Conservation (phyloP, 2,329 filamentous ascomycete genomes). For the Alternaria longipes region DNA sequence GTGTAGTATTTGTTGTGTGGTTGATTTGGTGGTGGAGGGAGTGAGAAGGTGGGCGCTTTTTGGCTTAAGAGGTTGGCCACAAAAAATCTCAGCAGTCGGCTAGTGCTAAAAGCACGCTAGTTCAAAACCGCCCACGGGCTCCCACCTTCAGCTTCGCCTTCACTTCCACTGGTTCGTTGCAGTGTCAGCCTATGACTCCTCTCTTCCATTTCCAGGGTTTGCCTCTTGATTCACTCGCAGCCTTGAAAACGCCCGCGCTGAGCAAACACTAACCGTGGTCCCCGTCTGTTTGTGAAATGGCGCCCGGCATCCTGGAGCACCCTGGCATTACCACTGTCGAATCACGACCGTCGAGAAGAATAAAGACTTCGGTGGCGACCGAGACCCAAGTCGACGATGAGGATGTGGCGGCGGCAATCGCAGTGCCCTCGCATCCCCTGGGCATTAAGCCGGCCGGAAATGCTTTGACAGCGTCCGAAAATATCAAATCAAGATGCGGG, state of each 20-base stretch:
- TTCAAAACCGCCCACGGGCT: slow-evolving; percentile 10
- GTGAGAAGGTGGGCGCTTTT: slow-evolving; percentile 33
- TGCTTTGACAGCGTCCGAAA: slow-evolving; percentile 71
- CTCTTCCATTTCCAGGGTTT: slow-evolving; percentile 11
- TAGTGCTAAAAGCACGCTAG: slow-evolving; percentile 24
- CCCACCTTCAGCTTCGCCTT: slow-evolving; percentile 21
- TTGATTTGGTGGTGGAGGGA: slow-evolving; percentile 38
- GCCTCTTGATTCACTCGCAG: slow-evolving; percentile 14
- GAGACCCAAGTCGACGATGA: slow-evolving; percentile 33
- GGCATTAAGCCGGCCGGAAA: slow-evolving; percentile 90
- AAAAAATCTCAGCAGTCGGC: slow-evolving; percentile 25
- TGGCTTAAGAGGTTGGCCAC: slow-evolving; percentile 22
- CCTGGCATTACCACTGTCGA: slow-evolving; percentile 34
- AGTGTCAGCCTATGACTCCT: slow-evolving; percentile 21
- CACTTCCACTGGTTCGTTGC: slow-evolving; percentile 12
- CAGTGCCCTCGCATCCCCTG: slow-evolving; percentile 80
- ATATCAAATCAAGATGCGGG: slow-evolving; percentile 74
- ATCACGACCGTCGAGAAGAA: slow-evolving; percentile 48
- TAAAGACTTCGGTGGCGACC: slow-evolving; percentile 39
- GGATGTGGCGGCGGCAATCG: slow-evolving; percentile 57
- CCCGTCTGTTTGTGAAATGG: slow-evolving; percentile 35
- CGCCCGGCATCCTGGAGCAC: slow-evolving; percentile 44
- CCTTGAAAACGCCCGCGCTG: slow-evolving; percentile 10
- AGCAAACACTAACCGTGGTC: slow-evolving; percentile 18
- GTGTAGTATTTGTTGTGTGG: slow-evolving; percentile 38